Evolutionary conservation across 306 rosid species (phyloP), one percentile per base, ranked within the genome.

Genomic region (Delonix regia): DNA sequence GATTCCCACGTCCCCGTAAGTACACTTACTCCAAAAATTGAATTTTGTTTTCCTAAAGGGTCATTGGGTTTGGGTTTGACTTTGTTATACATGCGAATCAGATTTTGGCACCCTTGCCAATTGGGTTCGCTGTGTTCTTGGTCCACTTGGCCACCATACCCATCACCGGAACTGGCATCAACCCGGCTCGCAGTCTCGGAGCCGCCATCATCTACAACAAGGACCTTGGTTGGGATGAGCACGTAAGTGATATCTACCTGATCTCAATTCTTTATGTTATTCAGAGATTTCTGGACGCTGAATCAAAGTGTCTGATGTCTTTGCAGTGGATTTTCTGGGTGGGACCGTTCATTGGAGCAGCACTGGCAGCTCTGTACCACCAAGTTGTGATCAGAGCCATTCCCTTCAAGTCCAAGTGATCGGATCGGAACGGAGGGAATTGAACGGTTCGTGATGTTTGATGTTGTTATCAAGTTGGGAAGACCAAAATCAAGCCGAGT

Each of bases 1-100:
- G 89, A 86, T 66, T 86, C 89, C 19, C 89, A 86, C 75, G 89
- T 86, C 13, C 89, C 89, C 5, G 89, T 86, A 86, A 85, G 88
- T 13, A 4, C n/a, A 19, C 2, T n/a, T n/a, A 49, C 22, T 0
- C 9, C 12, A n/a, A n/a, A 39, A 9, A 1, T 6, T 39, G 11
- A 39, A 39, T n/a, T n/a, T n/a, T n/a, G n/a, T n/a, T n/a, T n/a
- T n/a, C n/a, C n/a, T n/a, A n/a, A n/a, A n/a, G n/a, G n/a, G n/a
- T n/a, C n/a, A 16, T 48, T 18, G 19, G 57, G 11, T 19, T 51
- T 39, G 11, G 16, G 10, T 53, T 41, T 7, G 13, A 41, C 6
- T 27, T 60, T 60, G 34, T 57, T 2, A n/a, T n/a, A 60, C 9
- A 19, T 60, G 24, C 14, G 45, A 34, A 18, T 11, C 49, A 86